Evolutionary conservation across 2,329 filamentous ascomycete genomes (phyloP), one percentile per base, ranked within the genome.

Genomic region (Curvularia sp.): DNA sequence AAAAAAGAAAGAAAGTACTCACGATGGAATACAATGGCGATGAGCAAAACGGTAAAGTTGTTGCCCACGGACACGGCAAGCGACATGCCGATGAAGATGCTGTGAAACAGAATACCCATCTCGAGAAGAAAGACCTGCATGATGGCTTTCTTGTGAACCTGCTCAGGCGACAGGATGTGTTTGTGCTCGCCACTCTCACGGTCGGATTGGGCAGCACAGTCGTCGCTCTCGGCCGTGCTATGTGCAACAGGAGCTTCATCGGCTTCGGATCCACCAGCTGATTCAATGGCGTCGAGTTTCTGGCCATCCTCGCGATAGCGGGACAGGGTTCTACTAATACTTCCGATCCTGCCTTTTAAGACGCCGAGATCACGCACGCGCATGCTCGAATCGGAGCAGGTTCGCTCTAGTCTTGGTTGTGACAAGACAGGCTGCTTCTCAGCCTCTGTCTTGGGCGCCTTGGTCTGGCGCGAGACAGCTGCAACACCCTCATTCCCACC

Each of bases 91-190:
- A 88, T 87, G 71, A 88, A 86, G 50, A 87, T 80, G 18, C 82
- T 85, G 75, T 88, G 86, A 71, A 88, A 87, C 53, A 88, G 80
- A 60, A 88, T 82, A 30, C 86, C 86, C 70, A 81, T 87, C 72
- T 87, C 86, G 12, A 85, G 77, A 50, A 80, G 72, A n/a, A 75
- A 70, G 45, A 70, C 72, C 34, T 77, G 72, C 67, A 77, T 63
- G 0, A 74, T 57, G 8, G 69, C 69, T 53, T 72, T 74, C 49
- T 68, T 67, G 49, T 70, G 70, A 6, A 63, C 46, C 57, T 73
- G 70, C n/a, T 70, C 68, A 0, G 64, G 55, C 0, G 67, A 65
- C 9, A 72, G 50, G 1, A 58, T 36, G 8, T 60, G 53, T 13
- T 34, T 46, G 6, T 59, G 61, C 50, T 67, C 61, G 41, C 55